A percentile compares a stretch with the other conserved stretches of the same genome.
Conservation (phyloP, 805 yeast genomes). For the Candida yuanshanica region DNA sequence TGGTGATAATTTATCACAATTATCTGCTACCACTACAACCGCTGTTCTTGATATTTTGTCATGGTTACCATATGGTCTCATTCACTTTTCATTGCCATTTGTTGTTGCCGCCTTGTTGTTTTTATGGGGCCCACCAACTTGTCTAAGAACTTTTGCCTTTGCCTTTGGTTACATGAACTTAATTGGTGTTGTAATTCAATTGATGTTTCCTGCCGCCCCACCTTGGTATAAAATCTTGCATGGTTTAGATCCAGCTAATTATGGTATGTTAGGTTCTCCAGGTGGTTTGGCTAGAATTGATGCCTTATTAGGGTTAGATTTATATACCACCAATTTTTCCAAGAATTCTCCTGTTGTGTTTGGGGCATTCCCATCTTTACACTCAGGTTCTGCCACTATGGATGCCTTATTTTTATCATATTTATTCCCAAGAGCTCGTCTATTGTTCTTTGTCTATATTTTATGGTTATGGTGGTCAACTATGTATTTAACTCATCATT, state of each 20-base stretch:
- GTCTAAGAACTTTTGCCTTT: slow-evolving; percentile 78
- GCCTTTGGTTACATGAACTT: slow-evolving; percentile 95
- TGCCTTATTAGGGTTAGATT: slow-evolving; percentile 64
- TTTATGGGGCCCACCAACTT: slow-evolving; percentile 87
- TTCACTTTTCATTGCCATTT: slow-evolving; percentile 89
- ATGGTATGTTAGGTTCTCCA: slow-evolving; percentile 88
- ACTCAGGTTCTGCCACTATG: slow-evolving; percentile 92
- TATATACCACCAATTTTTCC: slow-evolving; percentile 76
- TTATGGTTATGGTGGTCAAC: slow-evolving; percentile 98
- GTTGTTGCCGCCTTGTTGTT: slow-evolving; percentile 74
- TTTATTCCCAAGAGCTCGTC: slow-evolving; percentile 66
- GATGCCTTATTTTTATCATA: slow-evolving; percentile 83
- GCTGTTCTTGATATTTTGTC: slow-evolving; percentile 74
- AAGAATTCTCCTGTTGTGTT: slow-evolving; percentile 85
- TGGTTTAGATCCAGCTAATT: slow-evolving; percentile 86
- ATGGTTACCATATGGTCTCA: slow-evolving; percentile 91
- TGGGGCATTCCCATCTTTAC: slow-evolving; percentile 87
- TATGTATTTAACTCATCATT: slow-evolving; percentile 96
- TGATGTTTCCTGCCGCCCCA: slow-evolving; percentile 89
- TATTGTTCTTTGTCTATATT: slow-evolving; percentile 72
- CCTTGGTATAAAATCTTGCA: slow-evolving; percentile 91
- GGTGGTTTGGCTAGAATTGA: slow-evolving; percentile 94
- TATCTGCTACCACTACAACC: slow-evolving; percentile 68
- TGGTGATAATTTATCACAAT: slow-evolving; percentile 84
- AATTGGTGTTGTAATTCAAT: slow-evolving; percentile 76